Base-by-base conservation (phyloP, 2,329 filamentous ascomycete genomes). In the Phialophora verrucosa region DNA sequence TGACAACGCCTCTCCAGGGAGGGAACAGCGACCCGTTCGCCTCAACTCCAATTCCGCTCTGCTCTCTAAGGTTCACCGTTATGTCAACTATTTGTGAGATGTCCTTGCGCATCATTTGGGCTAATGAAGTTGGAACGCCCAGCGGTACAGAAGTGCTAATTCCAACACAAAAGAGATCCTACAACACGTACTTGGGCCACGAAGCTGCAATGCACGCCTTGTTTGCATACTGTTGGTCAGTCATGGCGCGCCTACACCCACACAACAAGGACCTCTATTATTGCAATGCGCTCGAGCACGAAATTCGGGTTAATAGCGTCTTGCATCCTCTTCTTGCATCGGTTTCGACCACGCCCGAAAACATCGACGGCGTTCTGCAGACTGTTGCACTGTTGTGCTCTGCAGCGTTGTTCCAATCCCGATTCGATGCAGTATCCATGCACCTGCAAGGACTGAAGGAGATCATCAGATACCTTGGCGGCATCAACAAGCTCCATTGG, bases 191-290 rank as follows among this genome's bases (percentile, higher is more conserved):
- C 47, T 3, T 61, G 27, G 25, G 27, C 31, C 59, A 61, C 25
- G 20, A 38, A 54, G 44, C 59, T 6, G 44, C 51, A 11, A 38
- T 38, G 42, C 59, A 61, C 51, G 42, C 47, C 23, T 38, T 57
- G 12, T 31, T 57, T 25, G 54, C 54, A 7, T 57, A 57, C 32
- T 49, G 54, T 42, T 64, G 62, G 62, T 49, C 62, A 25, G 55
- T 59, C 44, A 20, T 64, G 44, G 42, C 42, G 10, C 54, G 42
- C 31, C 29, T 64, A 38, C 38, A 44, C 29, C 23, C 38, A 35
- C 10, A 17, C 20, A 64, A 6, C 58, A 59, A 29, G 62, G 44
- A 27, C 10, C 29, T 38, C 56, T 35, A 51, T 49, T 17, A 38
- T 23, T 20, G 17, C n/a, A 35, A 47, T n/a, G 44, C 49, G 1